Conservation (phyloP, 768 basidiomycete genomes). For the Kondoa malvinella region DNA sequence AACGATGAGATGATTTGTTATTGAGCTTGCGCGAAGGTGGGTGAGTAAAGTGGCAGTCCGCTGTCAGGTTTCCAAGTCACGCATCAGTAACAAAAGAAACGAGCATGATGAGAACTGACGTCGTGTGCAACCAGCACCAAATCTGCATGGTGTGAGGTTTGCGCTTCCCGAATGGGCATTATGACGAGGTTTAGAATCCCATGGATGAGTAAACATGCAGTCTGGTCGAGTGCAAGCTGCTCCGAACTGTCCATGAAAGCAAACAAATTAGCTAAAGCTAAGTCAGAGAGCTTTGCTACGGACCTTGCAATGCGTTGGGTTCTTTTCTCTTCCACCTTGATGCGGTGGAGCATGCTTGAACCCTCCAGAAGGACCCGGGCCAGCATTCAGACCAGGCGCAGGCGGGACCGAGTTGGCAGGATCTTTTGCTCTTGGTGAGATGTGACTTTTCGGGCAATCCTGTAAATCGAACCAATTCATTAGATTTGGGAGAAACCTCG, state of each 20-base stretch:
- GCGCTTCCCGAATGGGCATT: background rate
- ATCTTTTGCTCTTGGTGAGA: slow-evolving; percentile 23
- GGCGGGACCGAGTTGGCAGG: slow-evolving; percentile 19
- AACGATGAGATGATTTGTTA: too few species aligned
- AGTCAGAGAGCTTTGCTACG: background rate
- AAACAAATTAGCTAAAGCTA: background rate
- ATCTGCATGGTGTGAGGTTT: slow-evolving; percentile 46
- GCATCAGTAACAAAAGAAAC: background rate
- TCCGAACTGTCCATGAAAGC: slow-evolving; percentile 44
- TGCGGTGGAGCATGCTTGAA: slow-evolving; percentile 12
- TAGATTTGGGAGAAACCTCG: background rate
- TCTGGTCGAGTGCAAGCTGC: slow-evolving; percentile 48
- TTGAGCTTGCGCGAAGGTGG: slow-evolving; percentile 39
- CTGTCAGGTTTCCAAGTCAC: slow-evolving; percentile 25
- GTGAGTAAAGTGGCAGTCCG: slow-evolving; percentile 75
- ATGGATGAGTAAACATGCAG: slow-evolving; percentile 56
- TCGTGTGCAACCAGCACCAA: slow-evolving; percentile 69
- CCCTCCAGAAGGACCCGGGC: slow-evolving; percentile 1
- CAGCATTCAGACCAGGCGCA: slow-evolving; percentile 19
- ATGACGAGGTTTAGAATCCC: slow-evolving; percentile 17
- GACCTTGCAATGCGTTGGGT: slow-evolving; percentile 26
- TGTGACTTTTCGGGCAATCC: slow-evolving; percentile 28
- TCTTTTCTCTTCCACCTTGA: slow-evolving; percentile 37
- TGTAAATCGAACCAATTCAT: slow-evolving; percentile 11
- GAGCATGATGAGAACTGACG: slow-evolving; percentile 22